Evolutionary conservation across 805 yeast species (phyloP), one percentile per base, ranked within the genome.

Genomic region (Metschnikowia kunwiensis): DNA sequence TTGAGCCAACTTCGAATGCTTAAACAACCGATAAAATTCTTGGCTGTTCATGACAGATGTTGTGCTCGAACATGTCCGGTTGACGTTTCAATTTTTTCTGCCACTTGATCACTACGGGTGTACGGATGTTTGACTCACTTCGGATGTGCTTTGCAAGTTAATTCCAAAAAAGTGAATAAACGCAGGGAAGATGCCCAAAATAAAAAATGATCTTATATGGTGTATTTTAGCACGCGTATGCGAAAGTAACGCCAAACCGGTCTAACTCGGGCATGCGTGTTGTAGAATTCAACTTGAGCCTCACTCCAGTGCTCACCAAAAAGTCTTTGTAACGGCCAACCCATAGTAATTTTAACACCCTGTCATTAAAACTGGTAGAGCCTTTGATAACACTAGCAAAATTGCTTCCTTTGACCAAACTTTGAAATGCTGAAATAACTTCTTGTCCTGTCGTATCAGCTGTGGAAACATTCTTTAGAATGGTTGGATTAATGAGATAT

Each of bases 251-350:
- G 1, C 91, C 91, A 49, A 79, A 64, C 20, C 68, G 67, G 15
- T 65, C 60, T 7, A 76, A 44, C 29, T 68, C 75, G 3, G 83
- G 82, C 4, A 58, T 60, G 15, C 61, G 55, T 1, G 70, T 65
- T 10, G 32, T 34, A 2, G 49, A 44, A 35, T 65, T 69, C 17
- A 72, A 41, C 30, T 64, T 63, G 3, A 85, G 41, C 37, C 72
- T 77, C 5, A 77, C 68, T 0, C 97, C 97, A 1, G 91, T 75
- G 32, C 86, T 77, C 2, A 89, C 64, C 34, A 91, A 57, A 55
- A 91, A 84, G 27, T 86, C 94, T 50, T 82, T 80, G 50, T 76
- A 77, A 43, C 83, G 76, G 0, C 97, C 96, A 51, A 86, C 96
- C 96, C 97, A 91, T 29, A 86, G 62, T 5, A 88, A 32, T 42